Conservation (phyloP, 805 yeast species). For the Starmerella riodocensis region DNA sequence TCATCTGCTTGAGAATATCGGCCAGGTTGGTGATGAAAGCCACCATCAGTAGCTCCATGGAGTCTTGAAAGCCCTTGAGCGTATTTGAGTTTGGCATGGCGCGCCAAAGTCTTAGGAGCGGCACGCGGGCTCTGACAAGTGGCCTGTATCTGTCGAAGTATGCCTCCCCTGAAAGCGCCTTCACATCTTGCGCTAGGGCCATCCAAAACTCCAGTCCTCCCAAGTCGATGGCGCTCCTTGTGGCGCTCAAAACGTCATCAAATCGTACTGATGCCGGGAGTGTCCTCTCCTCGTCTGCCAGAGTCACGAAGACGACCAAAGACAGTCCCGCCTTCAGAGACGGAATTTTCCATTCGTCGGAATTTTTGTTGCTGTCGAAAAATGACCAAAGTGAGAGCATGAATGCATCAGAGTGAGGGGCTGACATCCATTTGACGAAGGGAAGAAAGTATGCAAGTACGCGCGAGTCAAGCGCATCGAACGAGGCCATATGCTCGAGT, state of each 20-base stretch:
- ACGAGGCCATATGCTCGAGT: slow-evolving; percentile 34
- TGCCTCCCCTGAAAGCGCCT: slow-evolving; percentile 9
- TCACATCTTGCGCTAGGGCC: slow-evolving; percentile 27
- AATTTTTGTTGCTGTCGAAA: background rate
- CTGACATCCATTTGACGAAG: slow-evolving; percentile 20
- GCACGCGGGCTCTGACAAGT: slow-evolving; percentile 25
- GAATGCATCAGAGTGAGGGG: slow-evolving; percentile 4
- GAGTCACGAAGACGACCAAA: slow-evolving; percentile 16
- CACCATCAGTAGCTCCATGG: slow-evolving; percentile 22
- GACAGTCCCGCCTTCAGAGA: slow-evolving; percentile 24
- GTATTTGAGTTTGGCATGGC: slow-evolving; percentile 8
- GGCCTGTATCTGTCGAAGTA: slow-evolving; percentile 3
- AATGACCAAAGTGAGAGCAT: slow-evolving; percentile 7
- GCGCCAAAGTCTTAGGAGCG: slow-evolving; percentile 15
- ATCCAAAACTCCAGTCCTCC: slow-evolving; percentile 31
- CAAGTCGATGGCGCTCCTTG: slow-evolving; percentile 24
- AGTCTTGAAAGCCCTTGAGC: slow-evolving; percentile 11
- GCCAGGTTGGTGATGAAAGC: slow-evolving; percentile 28
- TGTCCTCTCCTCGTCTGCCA: slow-evolving; percentile 12
- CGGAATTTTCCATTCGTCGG: slow-evolving; percentile 21
- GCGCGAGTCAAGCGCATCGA: slow-evolving; percentile 46
- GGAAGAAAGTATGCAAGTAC: slow-evolving; percentile 54
- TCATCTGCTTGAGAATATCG: slow-evolving; percentile 30
- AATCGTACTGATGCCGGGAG: background rate
- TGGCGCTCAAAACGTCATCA: slow-evolving; percentile 18